These are phyloP conservation scores for Moringa oleifera DNA, from an alignment of 345 rosid species.

Conservation along the genomic window DNA sequence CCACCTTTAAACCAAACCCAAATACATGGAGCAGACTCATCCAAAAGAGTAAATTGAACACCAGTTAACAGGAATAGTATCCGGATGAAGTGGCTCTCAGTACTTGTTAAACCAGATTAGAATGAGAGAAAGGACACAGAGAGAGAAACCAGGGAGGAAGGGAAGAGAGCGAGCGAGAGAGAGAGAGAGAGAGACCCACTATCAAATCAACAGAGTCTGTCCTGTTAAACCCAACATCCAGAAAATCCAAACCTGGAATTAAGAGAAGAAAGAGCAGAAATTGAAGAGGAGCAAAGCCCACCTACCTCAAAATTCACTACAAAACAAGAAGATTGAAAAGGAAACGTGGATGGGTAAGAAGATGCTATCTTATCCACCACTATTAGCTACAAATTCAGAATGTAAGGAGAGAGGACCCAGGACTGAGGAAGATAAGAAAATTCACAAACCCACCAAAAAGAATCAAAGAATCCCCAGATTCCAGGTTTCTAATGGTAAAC, in stretches of 20 bases:
- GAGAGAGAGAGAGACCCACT: too few relatives aligned
- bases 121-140: conserved; percentile 20
- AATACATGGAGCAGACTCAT: conserved; percentile 74
- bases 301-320: conserved; percentile 20
- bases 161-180: too few relatives aligned
- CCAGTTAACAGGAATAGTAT: conserved; percentile 30
- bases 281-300: conserved; percentile 3
- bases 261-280: conserved; percentile 11
- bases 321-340: conserved; percentile 20
- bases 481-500: conserved; percentile 31
- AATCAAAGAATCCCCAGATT: conserved; percentile 36
- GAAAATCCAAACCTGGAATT: conserved; percentile 17
- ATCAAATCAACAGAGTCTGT: conserved; percentile 38
- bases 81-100: conserved; percentile 21
- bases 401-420: conserved; percentile 20
- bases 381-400: conserved; percentile 16
- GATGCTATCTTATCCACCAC: conserved; percentile 38
- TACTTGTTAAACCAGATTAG: conserved; percentile 28
- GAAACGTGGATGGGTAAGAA: conserved; percentile 8
- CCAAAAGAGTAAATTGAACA: conserved; percentile 37
- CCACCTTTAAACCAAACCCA: conserved; percentile 79
- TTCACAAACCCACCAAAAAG: conserved; percentile 18
- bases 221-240: conserved; percentile 35
- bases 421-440: conserved; percentile 25
- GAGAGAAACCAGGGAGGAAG: too few relatives aligned